phyloP scores from a whole-genome alignment of 805 yeast genomes.

The Kazachstania bromeliacearum region DNA sequence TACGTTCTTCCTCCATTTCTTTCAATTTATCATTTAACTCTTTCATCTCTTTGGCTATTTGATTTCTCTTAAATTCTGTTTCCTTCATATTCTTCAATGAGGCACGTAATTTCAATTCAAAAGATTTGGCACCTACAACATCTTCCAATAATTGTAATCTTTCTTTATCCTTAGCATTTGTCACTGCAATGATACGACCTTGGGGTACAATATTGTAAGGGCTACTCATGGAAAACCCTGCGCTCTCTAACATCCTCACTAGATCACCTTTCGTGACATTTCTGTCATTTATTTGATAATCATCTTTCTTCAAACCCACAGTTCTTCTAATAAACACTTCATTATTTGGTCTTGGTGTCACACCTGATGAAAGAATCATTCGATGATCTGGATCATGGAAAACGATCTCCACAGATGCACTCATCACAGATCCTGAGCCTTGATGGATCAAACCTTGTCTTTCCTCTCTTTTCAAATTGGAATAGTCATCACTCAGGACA shows the following conservation, averaged over 20 bases:
- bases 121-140: constrained; percentile 90
- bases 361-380: constrained; percentile 43
- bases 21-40: constrained; percentile 62
- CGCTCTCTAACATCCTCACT: constrained; percentile 74
- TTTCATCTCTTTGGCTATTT: constrained; percentile 62
- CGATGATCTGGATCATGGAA: constrained; percentile 75
- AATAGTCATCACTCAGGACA: constrained; percentile 82
- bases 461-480: constrained; percentile 75
- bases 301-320: constrained; percentile 88
- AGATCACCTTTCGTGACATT: constrained; percentile 74
- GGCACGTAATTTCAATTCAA: constrained; percentile 71
- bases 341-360: constrained; percentile 31
- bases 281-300: constrained; percentile 73
- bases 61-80: constrained; percentile 57
- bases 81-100: constrained; percentile 71
- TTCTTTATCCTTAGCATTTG: constrained; percentile 82
- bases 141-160: constrained; percentile 73
- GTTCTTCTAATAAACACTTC: constrained; percentile 78
- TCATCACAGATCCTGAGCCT: constrained; percentile 73
- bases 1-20: constrained; percentile 74
- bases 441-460: constrained; percentile 82
- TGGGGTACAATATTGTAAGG: constrained; percentile 97
- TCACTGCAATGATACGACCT: constrained; percentile 79
- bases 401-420: constrained; percentile 84
- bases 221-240: constrained; percentile 83